phyloP scores from a whole-genome alignment of 2,329 filamentous ascomycete genomes.

The Fusarium phyllophilum region DNA sequence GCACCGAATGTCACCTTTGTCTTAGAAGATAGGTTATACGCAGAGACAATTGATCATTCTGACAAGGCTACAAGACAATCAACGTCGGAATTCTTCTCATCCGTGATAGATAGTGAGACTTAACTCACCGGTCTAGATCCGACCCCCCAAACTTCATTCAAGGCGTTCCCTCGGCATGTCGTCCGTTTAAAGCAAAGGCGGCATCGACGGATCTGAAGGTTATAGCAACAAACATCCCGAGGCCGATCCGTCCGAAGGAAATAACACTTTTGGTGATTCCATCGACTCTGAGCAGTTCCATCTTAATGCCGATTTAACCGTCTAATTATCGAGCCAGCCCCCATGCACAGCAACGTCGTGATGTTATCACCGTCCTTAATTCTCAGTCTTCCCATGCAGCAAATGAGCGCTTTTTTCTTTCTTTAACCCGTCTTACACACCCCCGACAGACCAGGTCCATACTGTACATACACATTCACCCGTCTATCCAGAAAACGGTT shows the following conservation, averaged over 20 bases:
- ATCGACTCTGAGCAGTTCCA: slow-evolving; percentile 1
- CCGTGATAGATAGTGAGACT: slow-evolving; percentile 1
- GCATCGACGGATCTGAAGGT: not conserved
- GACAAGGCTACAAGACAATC: slow-evolving; percentile 12
- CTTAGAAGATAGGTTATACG: not conserved
- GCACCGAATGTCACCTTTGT: slow-evolving; percentile 10
- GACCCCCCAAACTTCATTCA: slow-evolving; percentile 21
- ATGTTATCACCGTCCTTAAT: not conserved
- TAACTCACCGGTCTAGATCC: slow-evolving; percentile 12
- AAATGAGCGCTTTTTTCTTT: not conserved
- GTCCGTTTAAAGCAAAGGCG: not conserved
- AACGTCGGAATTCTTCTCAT: not conserved
- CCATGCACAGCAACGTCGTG: not conserved
- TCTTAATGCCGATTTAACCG: slow-evolving; percentile 1
- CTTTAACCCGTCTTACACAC: slow-evolving; percentile 1
- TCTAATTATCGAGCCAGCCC: not conserved
- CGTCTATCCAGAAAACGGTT: slow-evolving; percentile 12
- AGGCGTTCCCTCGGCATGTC: slow-evolving; percentile 15
- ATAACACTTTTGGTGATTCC: not conserved
- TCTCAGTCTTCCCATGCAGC: not conserved
- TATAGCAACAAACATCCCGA: slow-evolving; percentile 12
- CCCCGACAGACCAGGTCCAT: not conserved
- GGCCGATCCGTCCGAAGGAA: slow-evolving; percentile 14
- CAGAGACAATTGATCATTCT: not conserved
- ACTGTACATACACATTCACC: not conserved